phyloP scores from a whole-genome alignment of 192 early-diverging fungal species.

The Rhizophagus sp. region DNA sequence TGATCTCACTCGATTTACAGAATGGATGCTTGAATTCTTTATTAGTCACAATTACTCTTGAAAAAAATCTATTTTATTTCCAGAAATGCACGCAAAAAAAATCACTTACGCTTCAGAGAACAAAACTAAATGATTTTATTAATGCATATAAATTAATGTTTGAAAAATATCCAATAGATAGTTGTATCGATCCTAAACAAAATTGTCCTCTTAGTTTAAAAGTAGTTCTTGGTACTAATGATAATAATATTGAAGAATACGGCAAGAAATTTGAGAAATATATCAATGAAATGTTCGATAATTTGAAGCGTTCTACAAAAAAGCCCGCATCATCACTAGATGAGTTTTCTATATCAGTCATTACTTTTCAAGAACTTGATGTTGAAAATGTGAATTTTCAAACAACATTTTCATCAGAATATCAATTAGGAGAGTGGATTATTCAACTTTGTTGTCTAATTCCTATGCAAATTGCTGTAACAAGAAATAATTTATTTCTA shows the following conservation, averaged over 20 bases:
- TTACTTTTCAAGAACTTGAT: not conserved
- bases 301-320: not conserved
- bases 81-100: not conserved
- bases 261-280: not conserved
- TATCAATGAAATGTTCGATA: not conserved
- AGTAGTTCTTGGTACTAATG: not conserved
- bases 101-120: not conserved
- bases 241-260: not conserved
- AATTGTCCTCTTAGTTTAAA: not conserved
- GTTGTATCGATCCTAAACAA: not conserved
- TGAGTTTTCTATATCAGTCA: not conserved
- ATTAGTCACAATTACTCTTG: constrained; percentile 5
- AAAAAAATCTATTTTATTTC: constrained; percentile 7
- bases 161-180: constrained; percentile 8
- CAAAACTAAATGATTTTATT: not conserved
- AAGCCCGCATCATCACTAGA: not conserved
- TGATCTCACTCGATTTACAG: constrained; percentile 11
- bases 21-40: not conserved
- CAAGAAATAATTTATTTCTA: constrained; percentile 1
- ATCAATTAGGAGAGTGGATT: not conserved
- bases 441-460: constrained; percentile 12
- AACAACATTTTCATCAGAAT: not conserved
- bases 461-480: constrained; percentile 21
- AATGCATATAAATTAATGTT: constrained; percentile 23
- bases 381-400: not conserved